A percentile compares a stretch with the other conserved stretches of the same genome.
These are phyloP conservation scores for Tuber indicum DNA, from an alignment of 495 filamentous ascomycete species.

Conservation along the genomic window DNA sequence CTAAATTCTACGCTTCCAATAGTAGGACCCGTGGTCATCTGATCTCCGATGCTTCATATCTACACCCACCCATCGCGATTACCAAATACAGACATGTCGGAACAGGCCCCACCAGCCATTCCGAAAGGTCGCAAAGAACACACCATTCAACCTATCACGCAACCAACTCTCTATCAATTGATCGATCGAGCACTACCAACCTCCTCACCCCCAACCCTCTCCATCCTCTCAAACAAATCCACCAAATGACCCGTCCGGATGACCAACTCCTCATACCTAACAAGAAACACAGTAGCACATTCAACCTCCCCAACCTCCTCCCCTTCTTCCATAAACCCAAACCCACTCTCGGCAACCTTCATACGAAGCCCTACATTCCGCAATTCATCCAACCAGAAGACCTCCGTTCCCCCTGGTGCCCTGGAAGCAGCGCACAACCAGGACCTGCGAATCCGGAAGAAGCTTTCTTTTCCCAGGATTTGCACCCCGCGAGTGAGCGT, in stretches of 20 bases:
- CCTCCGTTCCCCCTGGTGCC: neutral
- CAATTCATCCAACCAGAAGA: slow-evolving; percentile 34
- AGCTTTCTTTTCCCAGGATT: slow-evolving; percentile 10
- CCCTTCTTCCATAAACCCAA: slow-evolving; percentile 1
- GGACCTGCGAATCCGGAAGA: slow-evolving; percentile 26
- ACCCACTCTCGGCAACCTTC: slow-evolving; percentile 11
- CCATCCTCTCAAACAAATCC: slow-evolving; percentile 15
- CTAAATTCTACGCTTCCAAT: neutral
- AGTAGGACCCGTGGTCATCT: neutral
- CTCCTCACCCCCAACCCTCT: neutral
- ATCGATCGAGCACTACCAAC: neutral
- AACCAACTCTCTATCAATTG: neutral
- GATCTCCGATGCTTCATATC: neutral
- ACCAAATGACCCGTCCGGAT: slow-evolving; percentile 27
- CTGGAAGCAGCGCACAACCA: slow-evolving; percentile 21
- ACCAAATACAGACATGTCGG: neutral
- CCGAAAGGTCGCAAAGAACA: neutral
- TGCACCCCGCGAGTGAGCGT: neutral
- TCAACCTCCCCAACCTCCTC: slow-evolving; percentile 15
- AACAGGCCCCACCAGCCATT: neutral
- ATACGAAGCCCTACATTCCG: slow-evolving; percentile 26
- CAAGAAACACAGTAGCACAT: slow-evolving; percentile 17
- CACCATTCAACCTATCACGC: neutral
- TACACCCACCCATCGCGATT: neutral
- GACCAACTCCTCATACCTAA: slow-evolving; percentile 27